Base-by-base conservation (phyloP, 2,329 filamentous ascomycete species). In the Uncinocarpus reesii region DNA sequence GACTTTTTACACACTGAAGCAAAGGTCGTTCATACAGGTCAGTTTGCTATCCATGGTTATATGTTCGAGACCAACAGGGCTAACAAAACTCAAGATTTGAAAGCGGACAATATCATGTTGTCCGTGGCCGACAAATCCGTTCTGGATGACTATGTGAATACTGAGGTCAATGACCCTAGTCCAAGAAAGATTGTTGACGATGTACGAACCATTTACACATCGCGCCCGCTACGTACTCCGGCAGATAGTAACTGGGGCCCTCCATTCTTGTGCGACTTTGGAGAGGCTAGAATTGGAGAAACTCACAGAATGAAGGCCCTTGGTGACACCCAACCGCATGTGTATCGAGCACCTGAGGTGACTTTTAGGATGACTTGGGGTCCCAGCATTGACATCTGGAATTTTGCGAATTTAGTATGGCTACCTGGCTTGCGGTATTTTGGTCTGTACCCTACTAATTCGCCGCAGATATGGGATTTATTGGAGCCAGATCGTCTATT, bases 251-350 rank as follows among this genome's bases (percentile, higher is more conserved):
- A n/a, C 3, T 49, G 38, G 38, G 47, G 47, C 8, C 5, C 10
- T 15, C 26, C 18, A 36, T 15, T 45, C 13, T 32, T 45, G 8
- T 45, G 42, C 24, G 42, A 45, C 24, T 65, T 67, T 55, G 62
- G 63, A 7, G 58, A 31, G 18, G 42, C 42, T 3, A 32, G 28
- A 43, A 43, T 60, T 58, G 51, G 54, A 7, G 42, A 58, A 16
- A 54, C 64, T n/a, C n/a, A n/a, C n/a, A n/a, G n/a, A n/a, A n/a
- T n/a, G n/a, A n/a, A n/a, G n/a, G n/a, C n/a, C n/a, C n/a, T n/a
- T n/a, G n/a, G n/a, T n/a, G n/a, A n/a, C n/a, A n/a, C 75, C 65
- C 37, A 77, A 60, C 59, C 58, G 10, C 55, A 59, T 41, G 51
- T 56, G 11, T 61, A 59, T 32, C 57, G 57, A 29, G 58, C 57